Conservation (phyloP, 805 yeast species). For the Scheffersomyces ergatensis region DNA sequence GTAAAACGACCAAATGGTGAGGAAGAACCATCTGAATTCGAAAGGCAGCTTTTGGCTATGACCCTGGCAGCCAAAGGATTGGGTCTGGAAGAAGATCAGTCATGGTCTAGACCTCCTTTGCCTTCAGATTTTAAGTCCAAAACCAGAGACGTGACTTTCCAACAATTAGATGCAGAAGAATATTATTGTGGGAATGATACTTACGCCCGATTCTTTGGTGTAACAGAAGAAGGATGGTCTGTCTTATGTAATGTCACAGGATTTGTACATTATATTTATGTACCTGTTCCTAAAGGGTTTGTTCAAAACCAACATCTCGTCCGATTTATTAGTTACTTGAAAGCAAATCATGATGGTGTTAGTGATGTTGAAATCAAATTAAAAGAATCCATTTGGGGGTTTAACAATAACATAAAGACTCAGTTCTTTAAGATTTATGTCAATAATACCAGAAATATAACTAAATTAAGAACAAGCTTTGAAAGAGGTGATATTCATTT, state of each 20-base stretch:
- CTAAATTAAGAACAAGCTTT: constrained; percentile 72
- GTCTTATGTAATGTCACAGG: constrained; percentile 88
- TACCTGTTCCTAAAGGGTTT: constrained; percentile 85
- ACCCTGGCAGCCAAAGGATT: constrained; percentile 24
- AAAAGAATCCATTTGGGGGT: constrained; percentile 95
- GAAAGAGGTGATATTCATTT: constrained; percentile 77
- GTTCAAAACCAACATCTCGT: constrained; percentile 50
- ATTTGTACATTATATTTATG: constrained; percentile 85
- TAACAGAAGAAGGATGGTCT: constrained; percentile 83
- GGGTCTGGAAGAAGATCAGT: constrained; percentile 34
- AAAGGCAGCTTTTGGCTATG: constrained; percentile 36
- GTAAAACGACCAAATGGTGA: constrained; percentile 31
- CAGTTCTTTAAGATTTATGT: constrained; percentile 78
- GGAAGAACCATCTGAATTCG: constrained; percentile 42
- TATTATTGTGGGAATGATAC: constrained; percentile 55
- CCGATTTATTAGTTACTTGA: constrained; percentile 45
- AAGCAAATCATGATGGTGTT: constrained; percentile 53
- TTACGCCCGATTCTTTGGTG: constrained; percentile 85
- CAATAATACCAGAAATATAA: constrained; percentile 62
- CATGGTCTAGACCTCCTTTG: constrained; percentile 56
- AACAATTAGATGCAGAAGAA: constrained; percentile 95
- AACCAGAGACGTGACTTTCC: constrained; percentile 63
- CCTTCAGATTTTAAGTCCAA: constrained; percentile 48
- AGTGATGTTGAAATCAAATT: constrained; percentile 59
- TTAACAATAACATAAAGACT: constrained; percentile 68